Percentiles rank a stretch among this genome's conserved stretches.
Conservation (phyloP, 2,329 filamentous ascomycete species). For the Penicillium sp. region DNA sequence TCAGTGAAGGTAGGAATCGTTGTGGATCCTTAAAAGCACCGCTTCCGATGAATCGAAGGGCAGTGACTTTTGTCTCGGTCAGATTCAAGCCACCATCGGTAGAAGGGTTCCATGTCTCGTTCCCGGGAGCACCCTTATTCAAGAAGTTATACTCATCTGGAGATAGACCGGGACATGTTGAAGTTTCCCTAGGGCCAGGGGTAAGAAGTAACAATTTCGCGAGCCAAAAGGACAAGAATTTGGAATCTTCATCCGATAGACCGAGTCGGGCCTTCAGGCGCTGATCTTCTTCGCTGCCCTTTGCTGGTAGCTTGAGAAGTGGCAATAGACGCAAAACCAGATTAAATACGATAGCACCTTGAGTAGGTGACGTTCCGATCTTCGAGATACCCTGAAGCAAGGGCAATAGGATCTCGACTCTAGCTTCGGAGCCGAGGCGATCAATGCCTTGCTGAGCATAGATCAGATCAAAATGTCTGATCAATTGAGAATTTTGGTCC, state of each 20-base stretch:
- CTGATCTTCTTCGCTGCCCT: conserved; percentile 76
- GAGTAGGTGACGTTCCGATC: conserved; percentile 54
- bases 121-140: conserved; percentile 55
- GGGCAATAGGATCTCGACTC: conserved; percentile 70
- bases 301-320: conserved; percentile 64
- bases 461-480: conserved; percentile 83
- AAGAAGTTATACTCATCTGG: conserved; percentile 67
- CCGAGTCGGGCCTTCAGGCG: conserved; percentile 66
- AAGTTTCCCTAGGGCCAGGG: conserved; percentile 45
- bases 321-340: conserved; percentile 75
- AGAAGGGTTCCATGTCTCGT: conserved; percentile 62
- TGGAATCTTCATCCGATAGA: conserved; percentile 68
- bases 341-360: conserved; percentile 72
- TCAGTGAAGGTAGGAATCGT: conserved; percentile 78
- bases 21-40: conserved; percentile 82
- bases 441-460: conserved; percentile 84
- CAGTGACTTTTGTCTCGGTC: conserved; percentile 67
- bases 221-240: conserved; percentile 72
- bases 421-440: conserved; percentile 60
- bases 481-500: conserved; percentile 67
- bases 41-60: conserved; percentile 72
- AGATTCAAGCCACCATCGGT: conserved; percentile 63
- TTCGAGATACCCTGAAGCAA: conserved; percentile 67
- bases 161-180: conserved; percentile 61
- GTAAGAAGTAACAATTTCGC: conserved; percentile 72